Percentiles rank a stretch among this genome's conserved stretches.
These are phyloP conservation scores for Umbellularia californica DNA, from an alignment of 164 flowering plant genomes.

Conservation along the genomic window DNA sequence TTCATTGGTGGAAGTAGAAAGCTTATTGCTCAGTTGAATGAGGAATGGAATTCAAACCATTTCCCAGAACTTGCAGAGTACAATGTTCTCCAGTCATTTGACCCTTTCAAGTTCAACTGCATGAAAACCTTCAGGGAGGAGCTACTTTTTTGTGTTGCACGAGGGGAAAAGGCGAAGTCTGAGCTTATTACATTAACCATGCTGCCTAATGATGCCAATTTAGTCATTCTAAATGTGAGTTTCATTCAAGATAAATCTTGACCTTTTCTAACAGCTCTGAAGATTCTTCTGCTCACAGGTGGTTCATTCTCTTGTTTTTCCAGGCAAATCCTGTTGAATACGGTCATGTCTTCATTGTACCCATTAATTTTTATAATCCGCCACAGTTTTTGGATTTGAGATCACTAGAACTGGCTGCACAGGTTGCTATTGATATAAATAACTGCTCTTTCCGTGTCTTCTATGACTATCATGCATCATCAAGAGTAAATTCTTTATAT, in stretches of 20 bases:
- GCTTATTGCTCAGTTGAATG: constrained; percentile 32
- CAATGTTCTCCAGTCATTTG: background rate
- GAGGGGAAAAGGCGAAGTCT: constrained; percentile 20
- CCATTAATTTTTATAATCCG: constrained; percentile 7
- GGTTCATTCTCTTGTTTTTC: background rate
- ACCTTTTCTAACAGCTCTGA: background rate
- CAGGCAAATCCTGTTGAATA: constrained; percentile 35
- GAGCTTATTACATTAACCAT: constrained; percentile 23
- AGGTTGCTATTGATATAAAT: constrained; percentile 24
- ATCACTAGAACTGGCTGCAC: constrained; percentile 21
- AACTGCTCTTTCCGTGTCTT: constrained; percentile 24
- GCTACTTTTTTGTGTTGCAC: constrained; percentile 24
- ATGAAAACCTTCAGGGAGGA: constrained; percentile 15
- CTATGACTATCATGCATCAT: constrained; percentile 16
- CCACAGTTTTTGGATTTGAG: constrained; percentile 15
- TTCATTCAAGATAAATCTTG: background rate
- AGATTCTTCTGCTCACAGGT: background rate
- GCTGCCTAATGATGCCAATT: constrained; percentile 22
- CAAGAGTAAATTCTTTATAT: constrained; percentile 10
- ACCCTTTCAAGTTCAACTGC: constrained; percentile 9
- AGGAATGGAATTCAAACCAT: constrained; percentile 12
- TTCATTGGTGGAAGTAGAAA: constrained; percentile 21
- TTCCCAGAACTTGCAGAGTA: background rate
- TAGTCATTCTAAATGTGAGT: constrained; percentile 26
- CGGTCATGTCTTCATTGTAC: constrained; percentile 34